These are phyloP conservation scores for Corymbia maculata DNA, from an alignment of 345 rosid species.

Conservation along the genomic window DNA sequence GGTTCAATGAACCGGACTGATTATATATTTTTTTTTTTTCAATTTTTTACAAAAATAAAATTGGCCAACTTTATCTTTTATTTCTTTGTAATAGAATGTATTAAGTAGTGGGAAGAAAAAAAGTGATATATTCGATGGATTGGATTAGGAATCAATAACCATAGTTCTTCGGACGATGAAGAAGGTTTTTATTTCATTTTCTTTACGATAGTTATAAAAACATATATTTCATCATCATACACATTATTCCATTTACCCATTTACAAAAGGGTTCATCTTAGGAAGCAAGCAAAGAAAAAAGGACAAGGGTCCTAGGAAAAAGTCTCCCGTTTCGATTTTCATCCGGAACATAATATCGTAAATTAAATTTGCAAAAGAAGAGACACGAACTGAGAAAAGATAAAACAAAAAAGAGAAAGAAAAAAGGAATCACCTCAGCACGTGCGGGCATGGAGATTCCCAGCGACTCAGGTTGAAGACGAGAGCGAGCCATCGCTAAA, in stretches of 20 bases:
- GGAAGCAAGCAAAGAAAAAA: neutral
- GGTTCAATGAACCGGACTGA: too few relatives aligned
- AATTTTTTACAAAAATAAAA: too few relatives aligned
- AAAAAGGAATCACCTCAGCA: neutral
- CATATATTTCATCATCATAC: neutral
- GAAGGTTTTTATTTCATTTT: neutral
- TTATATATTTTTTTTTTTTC: too few relatives aligned
- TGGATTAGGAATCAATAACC: too few relatives aligned
- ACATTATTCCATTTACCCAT: neutral
- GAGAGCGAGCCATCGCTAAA: neutral
- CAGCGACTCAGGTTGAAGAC: neutral
- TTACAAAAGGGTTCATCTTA: neutral
- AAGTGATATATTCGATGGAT: too few relatives aligned
- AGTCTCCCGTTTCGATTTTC: neutral
- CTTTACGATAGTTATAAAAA: neutral
- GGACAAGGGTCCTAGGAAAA: neutral
- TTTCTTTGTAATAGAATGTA: too few relatives aligned
- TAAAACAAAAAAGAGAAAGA: neutral
- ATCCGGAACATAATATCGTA: neutral
- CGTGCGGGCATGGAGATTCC: neutral
- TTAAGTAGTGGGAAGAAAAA: too few relatives aligned
- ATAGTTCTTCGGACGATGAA: neutral
- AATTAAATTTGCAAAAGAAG: neutral
- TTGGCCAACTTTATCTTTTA: too few relatives aligned
- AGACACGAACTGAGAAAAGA: neutral